These are phyloP conservation scores for Diplotaxis tenuifolia DNA, from an alignment of 345 rosid genomes.

Conservation along the genomic window DNA sequence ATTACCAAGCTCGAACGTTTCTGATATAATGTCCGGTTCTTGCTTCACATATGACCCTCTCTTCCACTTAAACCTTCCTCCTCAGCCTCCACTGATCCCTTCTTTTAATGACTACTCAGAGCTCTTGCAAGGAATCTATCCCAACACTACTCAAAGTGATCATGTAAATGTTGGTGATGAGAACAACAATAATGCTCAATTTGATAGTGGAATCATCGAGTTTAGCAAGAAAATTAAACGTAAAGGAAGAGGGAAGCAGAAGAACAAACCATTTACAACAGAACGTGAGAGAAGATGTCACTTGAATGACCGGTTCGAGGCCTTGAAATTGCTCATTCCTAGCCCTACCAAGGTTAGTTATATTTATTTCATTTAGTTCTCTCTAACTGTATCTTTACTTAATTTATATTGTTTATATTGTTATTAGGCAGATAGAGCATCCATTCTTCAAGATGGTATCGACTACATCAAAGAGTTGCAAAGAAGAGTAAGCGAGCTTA, in stretches of 20 bases:
- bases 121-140: constrained; percentile 39
- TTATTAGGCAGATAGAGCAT: constrained; percentile 70
- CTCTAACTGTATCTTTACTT: background rate
- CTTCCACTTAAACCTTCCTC: constrained; percentile 54
- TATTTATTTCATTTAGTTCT: background rate
- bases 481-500: constrained; percentile 64
- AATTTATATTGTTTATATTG: background rate
- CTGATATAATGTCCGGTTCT: constrained; percentile 38
- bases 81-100: constrained; percentile 52
- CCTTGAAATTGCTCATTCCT: constrained; percentile 63
- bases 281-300: constrained; percentile 70
- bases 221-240: constrained; percentile 48
- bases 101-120: constrained; percentile 26
- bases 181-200: constrained; percentile 41
- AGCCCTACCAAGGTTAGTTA: constrained; percentile 59
- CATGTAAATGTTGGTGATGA: constrained; percentile 23
- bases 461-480: constrained; percentile 71
- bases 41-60: constrained; percentile 52
- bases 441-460: constrained; percentile 74
- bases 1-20: constrained; percentile 36
- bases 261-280: constrained; percentile 56
- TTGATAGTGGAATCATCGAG: constrained; percentile 48
- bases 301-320: constrained; percentile 55
- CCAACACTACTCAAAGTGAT: constrained; percentile 27
- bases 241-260: constrained; percentile 46